Evolutionary conservation across 2,329 filamentous ascomycete genomes (phyloP), one percentile per base, ranked within the genome.

Genomic region (Acrocalymma vagum): DNA sequence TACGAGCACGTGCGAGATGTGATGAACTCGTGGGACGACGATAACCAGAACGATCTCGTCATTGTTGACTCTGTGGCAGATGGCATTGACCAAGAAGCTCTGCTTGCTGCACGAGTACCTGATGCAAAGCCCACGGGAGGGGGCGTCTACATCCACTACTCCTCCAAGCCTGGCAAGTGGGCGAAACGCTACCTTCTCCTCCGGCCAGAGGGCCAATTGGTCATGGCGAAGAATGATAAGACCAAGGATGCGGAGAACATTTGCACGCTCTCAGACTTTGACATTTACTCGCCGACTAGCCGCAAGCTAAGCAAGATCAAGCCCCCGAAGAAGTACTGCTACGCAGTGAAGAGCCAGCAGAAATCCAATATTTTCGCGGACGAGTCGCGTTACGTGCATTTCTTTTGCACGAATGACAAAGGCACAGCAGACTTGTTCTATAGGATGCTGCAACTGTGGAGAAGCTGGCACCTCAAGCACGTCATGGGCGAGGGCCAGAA

Each of bases 11-110:
- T 97, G 21, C 83, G 90, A 45, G 90, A 96, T 59, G 82, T 96
- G 15, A 82, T 96, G 79, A 95, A 95, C 66, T 95, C 91, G 0
- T 97, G 93, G 93, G 89, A 95, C 46, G 78, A 80, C 28, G 91
- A 96, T 65, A 77, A 79, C 3, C 86, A 91, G 55, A 94, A 95
- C 59, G 78, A 80, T 6, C 76, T 97, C 10, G 72, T 88, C 13
- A 78, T 96, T 15, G 72, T 86, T 38, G 78, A 85, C 10, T 75
- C 79, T 2, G 79, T 84, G 24, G 71, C 77, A 2, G 74, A 76
- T 6, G 71, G 60, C 5, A 76, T 80, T n/a, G 74, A 78, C 36
- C 74, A 80, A 47, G 65, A 71, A 6, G 84, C 87, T 40, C 78
- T 96, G 6, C 84, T 88, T 16, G 72, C 86, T 4, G 75, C 79